Conservation (phyloP, 2,329 filamentous ascomycete genomes). For the Claviceps humidiphila region DNA sequence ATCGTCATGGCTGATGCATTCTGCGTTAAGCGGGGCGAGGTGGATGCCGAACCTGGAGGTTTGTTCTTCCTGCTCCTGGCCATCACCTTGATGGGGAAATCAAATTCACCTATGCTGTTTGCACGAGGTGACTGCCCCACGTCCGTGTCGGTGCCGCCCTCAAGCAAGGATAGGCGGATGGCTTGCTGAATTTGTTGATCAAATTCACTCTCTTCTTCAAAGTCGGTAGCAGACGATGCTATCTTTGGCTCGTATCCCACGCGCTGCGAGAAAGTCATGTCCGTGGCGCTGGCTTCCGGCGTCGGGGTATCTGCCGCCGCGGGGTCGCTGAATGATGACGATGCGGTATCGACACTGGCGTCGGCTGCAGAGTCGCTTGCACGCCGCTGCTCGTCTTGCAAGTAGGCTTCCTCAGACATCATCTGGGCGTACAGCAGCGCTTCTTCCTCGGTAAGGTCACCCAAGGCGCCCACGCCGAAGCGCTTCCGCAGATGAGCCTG, state of each 20-base stretch:
- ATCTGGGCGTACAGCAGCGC: slow-evolving; percentile 52
- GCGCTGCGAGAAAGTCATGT: slow-evolving; percentile 19
- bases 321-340: slow-evolving; percentile 28
- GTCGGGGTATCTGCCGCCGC: slow-evolving; percentile 35
- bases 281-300: slow-evolving; percentile 39
- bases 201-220: slow-evolving; percentile 31
- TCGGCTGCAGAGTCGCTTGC: slow-evolving; percentile 39
- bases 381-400: slow-evolving; percentile 42
- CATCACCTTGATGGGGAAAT: slow-evolving; percentile 38
- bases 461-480: slow-evolving; percentile 67
- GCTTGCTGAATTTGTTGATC: slow-evolving; percentile 50
- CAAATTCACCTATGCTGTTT: slow-evolving; percentile 34
- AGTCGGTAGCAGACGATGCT: neutral
- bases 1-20: slow-evolving; percentile 18
- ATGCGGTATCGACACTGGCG: slow-evolving; percentile 28
- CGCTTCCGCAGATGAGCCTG: slow-evolving; percentile 58
- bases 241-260: slow-evolving; percentile 4
- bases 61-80: slow-evolving; percentile 28
- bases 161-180: slow-evolving; percentile 46
- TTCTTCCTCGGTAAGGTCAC: slow-evolving; percentile 52
- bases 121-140: slow-evolving; percentile 30
- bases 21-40: slow-evolving; percentile 22
- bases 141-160: slow-evolving; percentile 37
- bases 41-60: slow-evolving; percentile 16
- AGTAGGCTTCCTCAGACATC: slow-evolving; percentile 48